Evolutionary conservation across 148 eudicot genomes (phyloP).

Genomic region (Rhododendron kiyosumense): DNA sequence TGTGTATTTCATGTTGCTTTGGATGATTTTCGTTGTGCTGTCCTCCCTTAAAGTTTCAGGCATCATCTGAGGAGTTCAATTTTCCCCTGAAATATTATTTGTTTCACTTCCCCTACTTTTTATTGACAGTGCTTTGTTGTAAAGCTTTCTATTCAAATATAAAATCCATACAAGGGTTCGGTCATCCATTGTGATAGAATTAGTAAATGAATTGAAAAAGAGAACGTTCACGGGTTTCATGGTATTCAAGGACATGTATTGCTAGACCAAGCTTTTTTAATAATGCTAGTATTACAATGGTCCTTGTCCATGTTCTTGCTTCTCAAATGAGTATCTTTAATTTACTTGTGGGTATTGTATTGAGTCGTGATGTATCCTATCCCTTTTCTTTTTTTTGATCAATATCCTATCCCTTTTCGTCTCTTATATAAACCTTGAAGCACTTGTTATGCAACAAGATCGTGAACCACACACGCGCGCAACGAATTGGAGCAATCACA

Average conservation of each 20-base stretch:
- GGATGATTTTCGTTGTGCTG: constrained; percentile 70
- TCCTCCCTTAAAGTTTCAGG: constrained; percentile 74
- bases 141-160: background rate
- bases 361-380: background rate
- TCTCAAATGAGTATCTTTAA: background rate
- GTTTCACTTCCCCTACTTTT: background rate
- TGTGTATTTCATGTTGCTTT: constrained; percentile 59
- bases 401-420: no score
- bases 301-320: background rate
- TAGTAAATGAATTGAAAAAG: background rate
- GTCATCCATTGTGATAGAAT: background rate
- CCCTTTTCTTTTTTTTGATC: no score
- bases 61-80: constrained; percentile 29
- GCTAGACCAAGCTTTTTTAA: background rate
- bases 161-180: background rate
- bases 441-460: no score
- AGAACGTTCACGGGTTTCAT: background rate
- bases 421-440: no score
- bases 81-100: background rate
- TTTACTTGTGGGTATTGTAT: background rate
- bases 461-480: no score
- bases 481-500: no score
- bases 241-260: background rate
- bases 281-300: background rate
- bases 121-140: background rate